phyloP scores from a whole-genome alignment of 768 basidiomycete genomes.

The Coprinellus micaceus region DNA sequence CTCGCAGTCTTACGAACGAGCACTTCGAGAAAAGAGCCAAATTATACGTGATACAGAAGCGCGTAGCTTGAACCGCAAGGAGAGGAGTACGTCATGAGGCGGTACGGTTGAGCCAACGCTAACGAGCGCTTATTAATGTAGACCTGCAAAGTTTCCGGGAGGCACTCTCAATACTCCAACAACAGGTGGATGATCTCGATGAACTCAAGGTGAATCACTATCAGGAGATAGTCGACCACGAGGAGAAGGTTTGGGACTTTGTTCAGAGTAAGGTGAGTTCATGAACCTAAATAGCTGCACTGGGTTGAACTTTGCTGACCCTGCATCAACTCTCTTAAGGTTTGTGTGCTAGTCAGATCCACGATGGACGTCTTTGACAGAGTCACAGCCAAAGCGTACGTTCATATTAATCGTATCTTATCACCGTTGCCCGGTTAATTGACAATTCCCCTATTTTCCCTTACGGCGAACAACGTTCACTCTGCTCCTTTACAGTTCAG shows the following conservation, averaged over 20 bases:
- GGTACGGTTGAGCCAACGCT: background rate
- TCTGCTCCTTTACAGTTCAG: slow-evolving; percentile 48
- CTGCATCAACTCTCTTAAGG: slow-evolving; percentile 35
- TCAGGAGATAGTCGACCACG: slow-evolving; percentile 84
- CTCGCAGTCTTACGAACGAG: slow-evolving; percentile 77
- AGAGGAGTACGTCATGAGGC: slow-evolving; percentile 62
- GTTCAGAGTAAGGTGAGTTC: slow-evolving; percentile 75
- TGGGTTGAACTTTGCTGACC: slow-evolving; percentile 1
- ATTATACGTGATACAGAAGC: slow-evolving; percentile 83
- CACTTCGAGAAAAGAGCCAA: slow-evolving; percentile 77
- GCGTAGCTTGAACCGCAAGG: slow-evolving; percentile 79
- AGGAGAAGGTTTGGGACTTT: slow-evolving; percentile 93
- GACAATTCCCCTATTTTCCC: background rate
- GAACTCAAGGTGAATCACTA: slow-evolving; percentile 83
- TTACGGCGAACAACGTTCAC: slow-evolving; percentile 6
- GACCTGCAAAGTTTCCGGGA: slow-evolving; percentile 88
- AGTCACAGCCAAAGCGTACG: slow-evolving; percentile 83
- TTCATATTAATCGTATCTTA: slow-evolving; percentile 21
- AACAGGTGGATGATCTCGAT: slow-evolving; percentile 90
- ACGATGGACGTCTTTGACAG: slow-evolving; percentile 91
- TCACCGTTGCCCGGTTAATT: background rate
- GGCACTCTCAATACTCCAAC: slow-evolving; percentile 74
- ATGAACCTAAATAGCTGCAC: slow-evolving; percentile 7
- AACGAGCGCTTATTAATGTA: slow-evolving; percentile 25
- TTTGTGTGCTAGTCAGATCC: slow-evolving; percentile 80